These are phyloP conservation scores for Capniomyces stellatus DNA, from an alignment of 371 early-diverging fungal genomes.

Conservation along the genomic window DNA sequence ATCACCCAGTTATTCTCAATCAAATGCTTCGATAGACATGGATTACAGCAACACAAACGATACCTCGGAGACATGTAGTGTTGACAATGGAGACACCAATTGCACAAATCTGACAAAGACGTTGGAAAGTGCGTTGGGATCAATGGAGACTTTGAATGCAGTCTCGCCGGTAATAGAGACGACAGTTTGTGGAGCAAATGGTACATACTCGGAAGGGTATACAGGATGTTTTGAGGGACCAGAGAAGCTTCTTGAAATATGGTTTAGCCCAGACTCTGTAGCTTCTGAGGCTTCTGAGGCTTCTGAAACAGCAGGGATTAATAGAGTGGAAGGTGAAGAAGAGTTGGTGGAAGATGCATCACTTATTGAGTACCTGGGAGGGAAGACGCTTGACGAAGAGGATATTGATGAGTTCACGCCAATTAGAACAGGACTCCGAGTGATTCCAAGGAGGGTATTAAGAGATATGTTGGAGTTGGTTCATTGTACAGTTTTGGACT, in stretches of 20 bases:
- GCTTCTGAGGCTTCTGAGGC: no score
- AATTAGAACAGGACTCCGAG: constrained; percentile 44
- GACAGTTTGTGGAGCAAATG: constrained; percentile 16
- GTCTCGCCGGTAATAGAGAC: neutral
- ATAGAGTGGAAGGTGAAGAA: neutral
- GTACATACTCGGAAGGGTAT: constrained; percentile 25
- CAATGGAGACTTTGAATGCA: neutral
- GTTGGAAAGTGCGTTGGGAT: neutral
- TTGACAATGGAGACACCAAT: no score
- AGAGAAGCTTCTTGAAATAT: constrained; percentile 90
- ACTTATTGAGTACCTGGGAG: constrained; percentile 4
- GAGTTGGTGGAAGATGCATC: neutral
- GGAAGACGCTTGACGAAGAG: constrained; percentile 13
- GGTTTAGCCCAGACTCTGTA: constrained; percentile 47
- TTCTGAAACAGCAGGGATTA: constrained; percentile 12
- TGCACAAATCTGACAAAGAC: neutral
- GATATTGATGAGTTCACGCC: constrained; percentile 17
- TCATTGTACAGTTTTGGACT: constrained; percentile 75
- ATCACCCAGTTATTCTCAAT: neutral
- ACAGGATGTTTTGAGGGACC: constrained; percentile 71
- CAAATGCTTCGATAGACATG: neutral
- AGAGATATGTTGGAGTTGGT: constrained; percentile 80
- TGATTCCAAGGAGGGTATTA: constrained; percentile 58
- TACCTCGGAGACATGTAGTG: neutral
- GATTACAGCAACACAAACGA: neutral